phyloP scores from a whole-genome alignment of 1,139 yeast species.

The Candida sojae region DNA sequence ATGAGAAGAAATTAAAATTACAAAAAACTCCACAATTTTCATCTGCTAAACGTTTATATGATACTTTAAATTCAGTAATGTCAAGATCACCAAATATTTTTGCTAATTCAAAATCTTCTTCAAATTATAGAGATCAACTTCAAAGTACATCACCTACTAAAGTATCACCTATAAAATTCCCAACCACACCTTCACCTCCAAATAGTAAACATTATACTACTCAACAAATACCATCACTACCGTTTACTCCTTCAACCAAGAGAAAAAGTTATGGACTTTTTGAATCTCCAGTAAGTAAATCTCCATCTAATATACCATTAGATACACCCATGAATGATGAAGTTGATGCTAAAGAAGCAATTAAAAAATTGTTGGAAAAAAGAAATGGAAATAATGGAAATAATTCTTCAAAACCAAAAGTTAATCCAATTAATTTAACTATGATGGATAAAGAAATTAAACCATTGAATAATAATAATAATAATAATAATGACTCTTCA shows the following conservation, averaged over 20 bases:
- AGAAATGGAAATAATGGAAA: not conserved
- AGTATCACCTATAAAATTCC: not conserved
- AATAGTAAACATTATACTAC: not conserved
- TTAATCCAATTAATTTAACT: not conserved
- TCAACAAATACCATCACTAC: slow-evolving; percentile 19
- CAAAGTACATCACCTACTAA: not conserved
- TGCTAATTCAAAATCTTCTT: not conserved
- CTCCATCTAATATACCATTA: slow-evolving; percentile 31
- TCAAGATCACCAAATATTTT: slow-evolving; percentile 6
- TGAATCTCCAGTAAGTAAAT: slow-evolving; percentile 36
- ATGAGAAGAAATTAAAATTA: slow-evolving; percentile 23
- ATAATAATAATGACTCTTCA: not conserved
- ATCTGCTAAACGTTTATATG: slow-evolving; percentile 38
- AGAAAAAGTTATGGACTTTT: slow-evolving; percentile 32
- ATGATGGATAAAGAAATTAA: not conserved
- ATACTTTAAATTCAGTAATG: slow-evolving; percentile 17
- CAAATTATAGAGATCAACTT: not conserved
- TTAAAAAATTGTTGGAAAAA: slow-evolving; percentile 20
- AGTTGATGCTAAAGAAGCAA: slow-evolving; percentile 15
- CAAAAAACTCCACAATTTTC: slow-evolving; percentile 45
- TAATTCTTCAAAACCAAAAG: not conserved
- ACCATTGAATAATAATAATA: not conserved
- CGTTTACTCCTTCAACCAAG: slow-evolving; percentile 44
- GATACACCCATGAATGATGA: slow-evolving; percentile 40
- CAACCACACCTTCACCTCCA: slow-evolving; percentile 1